Base-by-base conservation (phyloP, 441 rosid species). In the Croton setiger region DNA sequence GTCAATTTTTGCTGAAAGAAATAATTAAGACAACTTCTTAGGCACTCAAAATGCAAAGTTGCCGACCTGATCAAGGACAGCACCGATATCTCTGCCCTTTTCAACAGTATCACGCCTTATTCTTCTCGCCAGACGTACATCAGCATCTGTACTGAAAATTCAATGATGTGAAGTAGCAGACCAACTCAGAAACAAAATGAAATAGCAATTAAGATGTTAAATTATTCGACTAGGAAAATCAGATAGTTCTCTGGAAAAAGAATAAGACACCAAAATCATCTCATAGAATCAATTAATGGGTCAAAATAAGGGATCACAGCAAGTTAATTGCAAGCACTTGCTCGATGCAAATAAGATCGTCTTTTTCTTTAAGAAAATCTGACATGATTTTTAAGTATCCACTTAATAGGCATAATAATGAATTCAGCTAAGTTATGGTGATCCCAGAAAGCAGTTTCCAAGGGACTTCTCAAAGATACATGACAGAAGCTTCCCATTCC, bases 91-190 rank as follows among this genome's bases (percentile, higher is more conserved):
- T 88, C 98, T 88, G 67, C 91, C 85, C 79, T 95, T 92, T 76
- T 90, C 96, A 62, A 77, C 95, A 37, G 95, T 95, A 83, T 92
- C 98, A 70, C 98, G 85, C 82, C 88, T 86, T 79, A 95, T 95
- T 82, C 98, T 92, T 88, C 99, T 90, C 56, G 97, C 97, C 85
- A 95, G 80, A 56, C 99, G 97, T 65, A 95, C 99, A 84, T 95
- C 99, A 83, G 99, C 93, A 92, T 95, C 99, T 95, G 91, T 88
- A 77, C 87, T 87, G 85, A 82, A 82, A 82, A 78, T 63, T 78
- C 78, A 80, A 73, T 74, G 76, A 78, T 74, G 84, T 88, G 72
- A 86, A 81, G 83, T 80, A 75, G 79, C 78, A 73, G 80, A 60
- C 67, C 69, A 69, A 74, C 81, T 77, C 67, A 69, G 84, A 66